Percentiles rank a stretch among this genome's conserved stretches.
Evolutionary conservation across 2,329 filamentous ascomycete species (phyloP).

Genomic region (Neurospora sp.): DNA sequence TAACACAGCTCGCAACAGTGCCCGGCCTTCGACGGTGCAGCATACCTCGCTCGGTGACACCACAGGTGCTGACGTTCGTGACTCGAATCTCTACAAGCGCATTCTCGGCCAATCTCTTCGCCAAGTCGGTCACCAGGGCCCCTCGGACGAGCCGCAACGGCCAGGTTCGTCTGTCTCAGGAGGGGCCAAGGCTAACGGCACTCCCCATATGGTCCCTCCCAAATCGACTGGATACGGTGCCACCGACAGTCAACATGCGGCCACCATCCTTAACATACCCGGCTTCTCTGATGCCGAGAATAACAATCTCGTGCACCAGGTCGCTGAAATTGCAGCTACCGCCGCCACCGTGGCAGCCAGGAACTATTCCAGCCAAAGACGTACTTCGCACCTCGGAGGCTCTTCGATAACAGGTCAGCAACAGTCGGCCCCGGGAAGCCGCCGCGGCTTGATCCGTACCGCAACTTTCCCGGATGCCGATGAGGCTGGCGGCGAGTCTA

Average conservation of each 20-base stretch:
- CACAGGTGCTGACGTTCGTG: slow-evolving; percentile 61
- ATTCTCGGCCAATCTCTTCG: slow-evolving; percentile 85
- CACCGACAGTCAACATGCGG: slow-evolving; percentile 21
- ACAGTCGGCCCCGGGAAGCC: slow-evolving; percentile 11
- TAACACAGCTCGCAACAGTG: slow-evolving; percentile 19
- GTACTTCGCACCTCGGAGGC: slow-evolving; percentile 5
- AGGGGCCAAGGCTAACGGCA: slow-evolving; percentile 33
- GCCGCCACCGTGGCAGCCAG: slow-evolving; percentile 79
- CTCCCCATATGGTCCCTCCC: slow-evolving; percentile 68
- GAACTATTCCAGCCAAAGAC: slow-evolving; percentile 40
- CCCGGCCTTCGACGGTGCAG: slow-evolving; percentile 23
- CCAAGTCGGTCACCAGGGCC: slow-evolving; percentile 60
- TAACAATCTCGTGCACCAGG: slow-evolving; percentile 68
- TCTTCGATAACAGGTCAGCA: slow-evolving; percentile 13
- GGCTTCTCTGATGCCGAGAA: slow-evolving; percentile 78
- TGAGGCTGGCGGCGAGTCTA: slow-evolving; percentile 34
- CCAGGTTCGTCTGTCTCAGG: slow-evolving; percentile 26
- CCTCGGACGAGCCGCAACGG: slow-evolving; percentile 35
- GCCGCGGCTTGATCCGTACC: slow-evolving; percentile 25
- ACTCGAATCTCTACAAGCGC: slow-evolving; percentile 83
- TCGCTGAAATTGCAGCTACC: slow-evolving; percentile 88
- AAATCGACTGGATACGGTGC: slow-evolving; percentile 40
- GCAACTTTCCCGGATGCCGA: slow-evolving; percentile 29
- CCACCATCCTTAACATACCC: slow-evolving; percentile 44
- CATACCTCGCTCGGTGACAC: slow-evolving; percentile 31